Base-by-base conservation (phyloP, 768 basidiomycete genomes). In the Russula griseocarnosa region DNA sequence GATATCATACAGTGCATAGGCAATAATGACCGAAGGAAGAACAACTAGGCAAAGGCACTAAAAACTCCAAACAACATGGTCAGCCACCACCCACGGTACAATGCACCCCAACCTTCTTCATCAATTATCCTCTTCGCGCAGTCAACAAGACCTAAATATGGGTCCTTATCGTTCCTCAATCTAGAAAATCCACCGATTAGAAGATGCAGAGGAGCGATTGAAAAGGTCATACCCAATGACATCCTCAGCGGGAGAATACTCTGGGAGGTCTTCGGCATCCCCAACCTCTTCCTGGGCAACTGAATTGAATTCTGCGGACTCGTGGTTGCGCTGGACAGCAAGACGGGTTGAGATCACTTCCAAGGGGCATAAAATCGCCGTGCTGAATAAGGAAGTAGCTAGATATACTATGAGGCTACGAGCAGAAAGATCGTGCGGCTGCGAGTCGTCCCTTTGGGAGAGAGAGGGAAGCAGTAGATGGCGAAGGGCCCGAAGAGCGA, bases 81-180 rank as follows among this genome's bases (percentile, higher is more conserved):
- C 55, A 92, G 71, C 92, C 91, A 93, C 90, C 90, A 93, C 5
- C 86, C 92, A 38, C 91, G 86, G 71, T 90, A 92, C 59, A 94
- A 73, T 0, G 88, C 81, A 67, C 73, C 72, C 76, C 81, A 82
- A 1, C 92, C 92, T 72, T 94, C 92, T 73, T 94, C 92, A 38
- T 87, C 80, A 14, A 88, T 71, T 38, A 93, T 91, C 67, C 84
- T 81, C 74, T 88, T 88, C 13, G 79, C 85, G 63, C 90, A 92
- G 71, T 94, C 88, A 9, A 82, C 72, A 36, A 94, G 73, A 8
- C 92, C 86, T 40, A 81, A 71, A 71, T 94, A 94, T 32, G 92
- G 90, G 69, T 94, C 89, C 49, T 80, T 83, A 73, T 92, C 91
- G 69, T 92, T 76, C 13, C 89, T 90, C 60, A 16, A 59, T 47